Conservation (phyloP, 148 eudicot genomes). For the Spergularia bocconei region DNA sequence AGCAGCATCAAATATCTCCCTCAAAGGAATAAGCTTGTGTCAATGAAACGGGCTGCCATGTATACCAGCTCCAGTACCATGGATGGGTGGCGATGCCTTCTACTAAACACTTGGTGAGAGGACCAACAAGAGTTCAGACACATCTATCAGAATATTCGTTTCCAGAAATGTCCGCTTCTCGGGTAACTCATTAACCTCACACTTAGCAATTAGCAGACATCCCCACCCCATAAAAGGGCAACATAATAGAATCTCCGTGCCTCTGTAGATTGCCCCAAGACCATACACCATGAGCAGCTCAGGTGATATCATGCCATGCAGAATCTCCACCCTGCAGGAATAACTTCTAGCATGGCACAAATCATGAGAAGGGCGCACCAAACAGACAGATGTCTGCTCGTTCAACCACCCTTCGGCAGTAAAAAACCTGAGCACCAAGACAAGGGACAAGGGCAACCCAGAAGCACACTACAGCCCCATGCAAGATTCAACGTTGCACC, state of each 20-base stretch:
- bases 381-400: slow-evolving; percentile 4
- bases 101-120: slow-evolving; percentile 42
- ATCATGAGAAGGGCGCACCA: neutral
- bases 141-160: slow-evolving; percentile 26
- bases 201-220: slow-evolving; percentile 4
- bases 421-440: slow-evolving; percentile 12
- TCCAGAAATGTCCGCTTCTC: slow-evolving; percentile 25
- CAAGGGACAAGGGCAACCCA: slow-evolving; percentile 23
- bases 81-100: slow-evolving; percentile 72
- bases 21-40: slow-evolving; percentile 46
- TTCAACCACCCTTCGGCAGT: slow-evolving; percentile 9
- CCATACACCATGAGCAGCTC: slow-evolving; percentile 13
- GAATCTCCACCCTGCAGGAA: neutral
- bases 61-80: slow-evolving; percentile 70
- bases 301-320: slow-evolving; percentile 1
- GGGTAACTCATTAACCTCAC: slow-evolving; percentile 10
- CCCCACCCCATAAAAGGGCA: slow-evolving; percentile 6
- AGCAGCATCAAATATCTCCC: slow-evolving; percentile 59
- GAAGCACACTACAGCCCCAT: slow-evolving; percentile 12
- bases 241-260: neutral
- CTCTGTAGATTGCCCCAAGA: slow-evolving; percentile 16
- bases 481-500: slow-evolving; percentile 28
- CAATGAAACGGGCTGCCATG: slow-evolving; percentile 85
- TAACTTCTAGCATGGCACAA: neutral
- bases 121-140: slow-evolving; percentile 43